Percentiles rank a stretch among this genome's conserved stretches.
Evolutionary conservation across 2,329 filamentous ascomycete species (phyloP).

Genomic region (Metarhizium humberi): DNA sequence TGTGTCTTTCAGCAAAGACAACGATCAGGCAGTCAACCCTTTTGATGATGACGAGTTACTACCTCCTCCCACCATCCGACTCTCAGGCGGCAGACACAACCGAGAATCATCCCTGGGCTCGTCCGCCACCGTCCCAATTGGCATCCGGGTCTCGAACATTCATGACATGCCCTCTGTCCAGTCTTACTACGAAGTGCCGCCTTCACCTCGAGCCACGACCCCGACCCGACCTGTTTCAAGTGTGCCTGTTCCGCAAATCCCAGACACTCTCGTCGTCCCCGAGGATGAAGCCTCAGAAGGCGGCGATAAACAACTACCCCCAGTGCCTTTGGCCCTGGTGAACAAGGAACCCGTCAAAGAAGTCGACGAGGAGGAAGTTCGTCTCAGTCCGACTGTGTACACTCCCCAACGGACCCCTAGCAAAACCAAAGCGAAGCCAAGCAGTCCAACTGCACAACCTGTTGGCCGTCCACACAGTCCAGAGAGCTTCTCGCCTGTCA

Average conservation of each 20-base stretch:
- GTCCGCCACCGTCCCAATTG: slow-evolving; percentile 62
- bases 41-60: slow-evolving; percentile 12
- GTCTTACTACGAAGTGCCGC: slow-evolving; percentile 7
- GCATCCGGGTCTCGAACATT: slow-evolving; percentile 55
- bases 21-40: not conserved
- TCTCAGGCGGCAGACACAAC: slow-evolving; percentile 28
- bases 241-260: not conserved
- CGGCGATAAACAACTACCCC: slow-evolving; percentile 18
- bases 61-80: slow-evolving; percentile 35
- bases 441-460: not conserved
- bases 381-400: slow-evolving; percentile 45
- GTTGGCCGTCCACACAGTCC: not conserved
- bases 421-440: not conserved
- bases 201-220: not conserved
- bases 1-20: slow-evolving; percentile 2
- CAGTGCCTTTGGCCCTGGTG: slow-evolving; percentile 19
- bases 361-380: slow-evolving; percentile 20
- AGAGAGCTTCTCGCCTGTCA: not conserved
- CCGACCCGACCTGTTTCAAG: not conserved
- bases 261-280: not conserved
- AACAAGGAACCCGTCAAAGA: not conserved
- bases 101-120: slow-evolving; percentile 55
- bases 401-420: slow-evolving; percentile 22
- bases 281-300: not conserved
- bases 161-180: slow-evolving; percentile 33